phyloP scores from a whole-genome alignment of 2,329 filamentous ascomycete species.

The Huntiella abstrusa region DNA sequence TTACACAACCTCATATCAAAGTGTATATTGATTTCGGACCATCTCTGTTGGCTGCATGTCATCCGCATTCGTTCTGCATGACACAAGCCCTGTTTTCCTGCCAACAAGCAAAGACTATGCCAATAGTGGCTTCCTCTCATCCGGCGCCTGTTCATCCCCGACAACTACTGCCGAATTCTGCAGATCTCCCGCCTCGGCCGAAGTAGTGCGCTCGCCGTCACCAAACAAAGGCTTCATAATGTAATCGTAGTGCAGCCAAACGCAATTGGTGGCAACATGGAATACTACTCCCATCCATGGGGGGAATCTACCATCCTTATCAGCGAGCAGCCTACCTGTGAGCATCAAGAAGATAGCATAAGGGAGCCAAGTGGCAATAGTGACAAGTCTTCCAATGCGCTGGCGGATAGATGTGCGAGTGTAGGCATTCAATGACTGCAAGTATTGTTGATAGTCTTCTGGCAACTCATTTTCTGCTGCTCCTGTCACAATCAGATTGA shows the following conservation, averaged over 20 bases:
- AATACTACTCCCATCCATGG: conserved; percentile 39
- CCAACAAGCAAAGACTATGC: too few relatives aligned
- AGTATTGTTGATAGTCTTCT: conserved; percentile 54
- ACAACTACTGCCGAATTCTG: too few relatives aligned
- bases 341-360: conserved; percentile 38
- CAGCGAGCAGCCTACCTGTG: conserved; percentile 29
- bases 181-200: not conserved
- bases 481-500: conserved; percentile 61
- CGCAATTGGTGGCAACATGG: conserved; percentile 22
- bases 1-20: too few relatives aligned
- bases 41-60: too few relatives aligned
- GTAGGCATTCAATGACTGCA: conserved; percentile 52
- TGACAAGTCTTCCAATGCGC: conserved; percentile 45
- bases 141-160: too few relatives aligned
- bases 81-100: too few relatives aligned
- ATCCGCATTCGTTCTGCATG: too few relatives aligned
- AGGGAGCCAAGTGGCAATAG: conserved; percentile 28
- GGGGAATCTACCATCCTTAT: conserved; percentile 49
- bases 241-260: conserved; percentile 28
- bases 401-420: conserved; percentile 49
- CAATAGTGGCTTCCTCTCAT: too few relatives aligned
- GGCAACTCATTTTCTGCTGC: conserved; percentile 68
- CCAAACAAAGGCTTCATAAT: conserved; percentile 49
- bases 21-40: too few relatives aligned
- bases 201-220: conserved; percentile 55